Base-by-base conservation (phyloP, 495 filamentous ascomycete genomes). In the Cryomyces minteri region DNA sequence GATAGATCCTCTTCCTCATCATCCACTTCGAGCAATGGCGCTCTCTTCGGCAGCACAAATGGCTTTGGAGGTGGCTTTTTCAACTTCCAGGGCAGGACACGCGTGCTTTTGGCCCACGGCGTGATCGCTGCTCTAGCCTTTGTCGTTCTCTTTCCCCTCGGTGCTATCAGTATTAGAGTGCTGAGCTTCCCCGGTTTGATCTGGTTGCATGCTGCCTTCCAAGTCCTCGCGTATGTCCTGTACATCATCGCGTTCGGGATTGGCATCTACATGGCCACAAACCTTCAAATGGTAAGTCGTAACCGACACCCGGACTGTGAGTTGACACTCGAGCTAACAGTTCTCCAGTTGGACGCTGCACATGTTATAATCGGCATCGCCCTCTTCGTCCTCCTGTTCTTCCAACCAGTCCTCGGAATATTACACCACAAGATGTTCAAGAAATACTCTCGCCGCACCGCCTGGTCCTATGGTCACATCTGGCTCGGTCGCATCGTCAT, bases 101-200 rank as follows among this genome's bases (percentile, higher is more conserved):
- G 38, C 40, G 57, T 59, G 43, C 39, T 64, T 40, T 52, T 55
- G 39, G 62, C 62, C 5, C 62, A 65, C 52, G 62, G 53, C 31
- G 51, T 53, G 5, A 41, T 65, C 4, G 62, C 62, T 12, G 46
- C 49, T n/a, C 50, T 62, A 10, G 62, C 58, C 5, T 63, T 63
- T 42, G 40, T 67, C 33, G 50, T 67, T 43, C 53, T 69, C 34
- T 69, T 72, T 54, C 73, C 66, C 40, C 48, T 62, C 9, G 66
- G 64, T 31, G 62, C 58, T 5, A 60, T 71, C 48, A 43, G 59
- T 38, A 58, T 73, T 31, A 60, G 65, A 25, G 37, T 72, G 0
- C 50, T 70, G 11, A 56, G 43, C 29, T 65, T 63, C 48, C 50
- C 53, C 11, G 53, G 57, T 6, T 61, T 66, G 4, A 45, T 59